phyloP scores from a whole-genome alignment of 75 land plant genomes.

The Pinus tabuliformis region DNA sequence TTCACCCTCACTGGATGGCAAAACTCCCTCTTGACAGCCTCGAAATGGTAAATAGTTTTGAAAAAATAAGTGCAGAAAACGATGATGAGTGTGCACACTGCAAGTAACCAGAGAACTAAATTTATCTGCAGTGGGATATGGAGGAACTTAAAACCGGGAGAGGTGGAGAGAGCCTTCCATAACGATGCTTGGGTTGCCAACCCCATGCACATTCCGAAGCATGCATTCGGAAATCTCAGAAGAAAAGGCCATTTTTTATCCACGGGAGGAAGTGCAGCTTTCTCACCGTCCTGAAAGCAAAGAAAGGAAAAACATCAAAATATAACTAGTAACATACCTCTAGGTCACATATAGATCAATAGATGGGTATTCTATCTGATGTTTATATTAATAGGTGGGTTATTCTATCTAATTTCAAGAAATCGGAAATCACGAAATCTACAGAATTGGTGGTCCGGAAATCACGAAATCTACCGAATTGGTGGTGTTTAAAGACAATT shows the following conservation, averaged over 20 bases:
- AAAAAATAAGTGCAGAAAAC: constrained; percentile 14
- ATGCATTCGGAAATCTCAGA: constrained; percentile 33
- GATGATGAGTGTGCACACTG: constrained; percentile 7
- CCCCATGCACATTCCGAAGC: constrained; percentile 37
- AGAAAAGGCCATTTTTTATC: constrained; percentile 21
- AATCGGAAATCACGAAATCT: too few species aligned
- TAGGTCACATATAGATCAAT: too few species aligned
- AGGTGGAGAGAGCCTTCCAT: constrained; percentile 24
- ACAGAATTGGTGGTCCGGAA: too few species aligned
- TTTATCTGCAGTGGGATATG: constrained; percentile 26
- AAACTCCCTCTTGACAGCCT: constrained; percentile 37
- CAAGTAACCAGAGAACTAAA: constrained; percentile 28
- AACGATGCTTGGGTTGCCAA: constrained; percentile 31
- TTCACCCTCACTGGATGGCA: constrained; percentile 37
- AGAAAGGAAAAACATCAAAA: too few species aligned
- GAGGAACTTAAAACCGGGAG: constrained; percentile 16
- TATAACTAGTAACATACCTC: too few species aligned
- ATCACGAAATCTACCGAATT: too few species aligned
- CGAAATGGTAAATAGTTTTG: constrained; percentile 23
- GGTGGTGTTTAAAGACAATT: too few species aligned
- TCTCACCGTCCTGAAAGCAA: too few species aligned
- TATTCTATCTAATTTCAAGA: too few species aligned
- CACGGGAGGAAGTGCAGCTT: too few species aligned
- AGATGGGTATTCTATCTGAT: too few species aligned
- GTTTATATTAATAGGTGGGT: too few species aligned